Conservation (phyloP, 148 eudicot genomes). For the Camellia japonica region DNA sequence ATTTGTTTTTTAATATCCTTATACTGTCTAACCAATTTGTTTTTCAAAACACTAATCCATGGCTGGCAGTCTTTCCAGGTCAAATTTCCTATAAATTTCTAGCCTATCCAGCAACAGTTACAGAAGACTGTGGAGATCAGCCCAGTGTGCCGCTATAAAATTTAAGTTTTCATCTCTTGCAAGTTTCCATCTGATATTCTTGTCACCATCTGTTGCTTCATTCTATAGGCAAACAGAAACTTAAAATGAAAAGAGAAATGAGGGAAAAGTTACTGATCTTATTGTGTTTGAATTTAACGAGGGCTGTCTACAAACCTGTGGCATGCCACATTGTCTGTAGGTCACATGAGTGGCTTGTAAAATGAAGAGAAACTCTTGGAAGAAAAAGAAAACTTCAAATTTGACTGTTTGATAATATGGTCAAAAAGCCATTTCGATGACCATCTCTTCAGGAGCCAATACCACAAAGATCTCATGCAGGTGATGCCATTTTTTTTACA, state of each 20-base stretch:
- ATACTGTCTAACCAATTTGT: no score
- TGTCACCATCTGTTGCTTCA: slow-evolving; percentile 50
- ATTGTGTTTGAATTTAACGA: no score
- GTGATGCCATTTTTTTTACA: neutral
- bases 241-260: neutral
- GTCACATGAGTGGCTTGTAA: neutral
- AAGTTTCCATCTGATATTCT: slow-evolving; percentile 33
- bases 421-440: neutral
- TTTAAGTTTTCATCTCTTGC: slow-evolving; percentile 71
- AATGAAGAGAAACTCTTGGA: neutral
- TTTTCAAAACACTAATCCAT: no score
- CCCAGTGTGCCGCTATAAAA: slow-evolving; percentile 79
- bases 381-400: neutral
- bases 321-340: neutral
- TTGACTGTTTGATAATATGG: neutral
- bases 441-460: neutral
- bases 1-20: no score
- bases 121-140: slow-evolving; percentile 72
- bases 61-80: neutral
- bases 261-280: no score
- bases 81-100: neutral
- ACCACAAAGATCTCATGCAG: neutral
- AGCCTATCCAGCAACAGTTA: neutral
- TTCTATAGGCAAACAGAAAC: slow-evolving; percentile 34
- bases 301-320: no score